A percentile compares a stretch with the other conserved stretches of the same genome.
phyloP scores from a whole-genome alignment of 192 early-diverging fungal genomes.

The Mortierella claussenii region DNA sequence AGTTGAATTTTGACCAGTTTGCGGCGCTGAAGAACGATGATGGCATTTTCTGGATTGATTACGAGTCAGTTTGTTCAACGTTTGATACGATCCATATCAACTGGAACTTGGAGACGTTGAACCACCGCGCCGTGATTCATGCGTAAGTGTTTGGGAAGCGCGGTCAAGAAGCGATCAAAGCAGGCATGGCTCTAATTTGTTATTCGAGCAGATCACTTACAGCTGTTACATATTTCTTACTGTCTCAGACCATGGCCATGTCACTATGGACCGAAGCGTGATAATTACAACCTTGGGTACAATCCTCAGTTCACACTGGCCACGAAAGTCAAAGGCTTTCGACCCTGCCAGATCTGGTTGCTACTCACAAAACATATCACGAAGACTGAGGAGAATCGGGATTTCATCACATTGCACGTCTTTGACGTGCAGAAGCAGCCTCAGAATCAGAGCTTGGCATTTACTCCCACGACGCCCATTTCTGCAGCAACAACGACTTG shows the following conservation, averaged over 20 bases:
- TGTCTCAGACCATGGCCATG: conserved; percentile 40
- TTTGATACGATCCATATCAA: conserved; percentile 93
- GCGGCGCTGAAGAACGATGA: conserved; percentile 76
- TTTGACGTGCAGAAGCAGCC: conserved; percentile 65
- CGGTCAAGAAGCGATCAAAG: too few species aligned
- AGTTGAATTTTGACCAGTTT: conserved; percentile 78
- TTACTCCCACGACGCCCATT: conserved; percentile 9
- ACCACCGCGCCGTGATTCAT: conserved; percentile 73
- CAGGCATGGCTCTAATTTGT: too few species aligned
- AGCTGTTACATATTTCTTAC: too few species aligned
- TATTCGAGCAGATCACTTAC: too few species aligned
- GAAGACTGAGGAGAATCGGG: conserved; percentile 83
- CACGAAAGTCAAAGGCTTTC: conserved; percentile 62
- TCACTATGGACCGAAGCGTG: conserved; percentile 57
- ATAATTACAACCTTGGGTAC: conserved; percentile 69
- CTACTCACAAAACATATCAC: conserved; percentile 87
- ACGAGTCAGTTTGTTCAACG: conserved; percentile 75
- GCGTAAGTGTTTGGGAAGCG: conserved; percentile 68
- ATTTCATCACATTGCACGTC: conserved; percentile 90
- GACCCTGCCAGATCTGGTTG: conserved; percentile 74
- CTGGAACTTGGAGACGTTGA: conserved; percentile 86
- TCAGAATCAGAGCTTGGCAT: conserved; percentile 4
- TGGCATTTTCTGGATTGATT: conserved; percentile 94
- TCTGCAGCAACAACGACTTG: conserved; percentile 1
- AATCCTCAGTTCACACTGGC: conserved; percentile 87